Evolutionary conservation across 2,329 filamentous ascomycete species (phyloP).

Genomic region (Phialemoniopsis sp.): DNA sequence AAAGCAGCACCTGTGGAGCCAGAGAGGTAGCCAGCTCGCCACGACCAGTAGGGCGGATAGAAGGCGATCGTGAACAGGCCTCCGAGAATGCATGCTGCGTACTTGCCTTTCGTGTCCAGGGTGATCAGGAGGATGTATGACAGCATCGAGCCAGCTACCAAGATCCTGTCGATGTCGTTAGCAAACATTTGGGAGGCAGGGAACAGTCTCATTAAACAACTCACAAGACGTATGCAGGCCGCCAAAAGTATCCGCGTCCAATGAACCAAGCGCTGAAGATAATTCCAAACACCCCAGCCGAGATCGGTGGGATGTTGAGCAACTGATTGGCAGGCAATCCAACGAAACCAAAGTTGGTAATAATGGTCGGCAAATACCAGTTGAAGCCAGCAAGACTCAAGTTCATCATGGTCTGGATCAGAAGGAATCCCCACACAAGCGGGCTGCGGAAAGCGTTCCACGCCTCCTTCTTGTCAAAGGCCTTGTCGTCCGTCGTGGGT

Average conservation of each 20-base stretch:
- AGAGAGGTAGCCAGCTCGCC: neutral
- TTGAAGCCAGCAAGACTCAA: conserved; percentile 33
- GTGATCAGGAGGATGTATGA: neutral
- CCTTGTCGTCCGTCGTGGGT: conserved; percentile 18
- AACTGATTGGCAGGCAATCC: conserved; percentile 36
- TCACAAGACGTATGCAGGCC: conserved; percentile 1
- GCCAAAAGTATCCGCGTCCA: neutral
- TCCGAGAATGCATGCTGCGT: neutral
- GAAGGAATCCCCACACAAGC: conserved; percentile 15
- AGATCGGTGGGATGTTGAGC: conserved; percentile 39
- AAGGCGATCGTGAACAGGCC: conserved; percentile 1
- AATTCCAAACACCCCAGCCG: conserved; percentile 1
- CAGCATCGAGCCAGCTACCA: neutral
- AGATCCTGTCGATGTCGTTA: no score
- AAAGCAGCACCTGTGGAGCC: neutral
- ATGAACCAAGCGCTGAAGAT: conserved; percentile 3
- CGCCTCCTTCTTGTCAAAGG: conserved; percentile 28
- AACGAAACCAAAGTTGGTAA: conserved; percentile 34
- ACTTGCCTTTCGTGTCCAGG: neutral
- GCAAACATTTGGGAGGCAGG: no score
- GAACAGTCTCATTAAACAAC: no score
- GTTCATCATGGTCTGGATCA: conserved; percentile 27
- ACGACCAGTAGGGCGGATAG: neutral
- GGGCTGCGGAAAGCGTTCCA: conserved; percentile 20
- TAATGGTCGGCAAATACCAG: conserved; percentile 36